Evolutionary conservation across 2,329 filamentous ascomycete genomes (phyloP), one percentile per base, ranked within the genome.

Genomic region (Zymoseptoria pseudotritici): DNA sequence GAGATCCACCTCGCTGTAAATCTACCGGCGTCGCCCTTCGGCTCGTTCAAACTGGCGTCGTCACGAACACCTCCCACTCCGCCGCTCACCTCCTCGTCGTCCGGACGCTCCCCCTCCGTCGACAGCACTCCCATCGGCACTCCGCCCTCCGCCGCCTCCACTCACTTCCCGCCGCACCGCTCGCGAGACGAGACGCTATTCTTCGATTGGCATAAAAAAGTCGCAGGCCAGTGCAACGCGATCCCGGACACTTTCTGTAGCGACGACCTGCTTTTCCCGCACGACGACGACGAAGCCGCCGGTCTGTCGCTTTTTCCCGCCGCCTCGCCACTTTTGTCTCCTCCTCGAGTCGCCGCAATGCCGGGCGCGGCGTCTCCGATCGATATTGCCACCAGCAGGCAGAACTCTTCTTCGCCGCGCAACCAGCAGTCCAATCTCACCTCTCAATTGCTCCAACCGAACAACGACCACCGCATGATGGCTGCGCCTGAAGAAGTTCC

Each of bases 351-450:
- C 55, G 65, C 63, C 73, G 76, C 70, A 67, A 84, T 84, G 82
- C 79, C 79, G 62, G 77, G 77, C 64, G 72, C 77, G 58, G 79
- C 82, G 63, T 76, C 78, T 61, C 83, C 84, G 53, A 83, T 86
- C 72, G 81, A 86, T 71, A 85, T 86, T 69, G 75, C 81, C 68
- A 78, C 79, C 60, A 74, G 77, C 61, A 64, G 76, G 70, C 70
- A 80, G 79, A 68, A 79, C 79, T 77, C 80, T 65, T 83, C 82
- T 57, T 79, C 83, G 65, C 83, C 84, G 55, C 82, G 82, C 62
- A 82, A 81, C 70, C 83, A 85, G 72, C 82, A 83, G 11, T 86
- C 84, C 42, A 86, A 85, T 68, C 76, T 86, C 65, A 86, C 83
- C 4, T 84, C 82, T 53, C 83, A 84, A 54, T 74, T 87, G 59